Evolutionary conservation across 2,329 filamentous ascomycete species (phyloP), one percentile per base, ranked within the genome.

Genomic region (Penicillium frequentans): DNA sequence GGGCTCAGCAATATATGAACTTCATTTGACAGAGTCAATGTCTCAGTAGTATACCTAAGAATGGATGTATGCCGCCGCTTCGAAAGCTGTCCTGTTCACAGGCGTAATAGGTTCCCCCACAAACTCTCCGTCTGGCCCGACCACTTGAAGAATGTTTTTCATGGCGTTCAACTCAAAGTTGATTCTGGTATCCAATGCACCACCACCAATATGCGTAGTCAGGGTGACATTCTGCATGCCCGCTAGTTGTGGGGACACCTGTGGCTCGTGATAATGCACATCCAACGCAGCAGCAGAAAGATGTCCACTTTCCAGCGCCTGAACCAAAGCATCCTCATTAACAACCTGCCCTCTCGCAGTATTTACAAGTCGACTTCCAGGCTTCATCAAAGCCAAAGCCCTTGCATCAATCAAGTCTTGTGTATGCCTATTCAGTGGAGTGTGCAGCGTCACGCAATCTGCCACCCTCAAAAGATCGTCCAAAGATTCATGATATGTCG

Each of bases 211-310:
- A 68, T 81, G 79, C 35, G 74, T 75, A 37, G 79, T 70, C 23
- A 81, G 62, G 56, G 77, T 76, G 1, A 81, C 79, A 64, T 79
- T 79, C 1, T 70, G 68, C 65, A 76, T 75, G 33, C 57, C 44
- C 7, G 74, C 72, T 55, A 82, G 62, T 51, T 68, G 69, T 19
- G 65, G 64, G 62, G 80, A 76, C 9, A 86, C 79, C 50, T 77
- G 64, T 0, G 83, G 83, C 63, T 85, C 83, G 57, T 81, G 62
- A 6, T 79, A 78, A 66, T 84, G 81, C 9, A 85, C 83, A 62
- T 85, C 83, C 6, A 85, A 63, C 0, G 79, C 83, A 0, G 79
- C 82, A 2, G 77, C 76, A 0, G 69, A 68, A 1, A 85, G 42
- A 6, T 75, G 75, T 0, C 81, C 81, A 5, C 67, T 73, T 52